Evolutionary conservation across 305 asterid species (phyloP).

Genomic region (Andrographis paniculata): DNA sequence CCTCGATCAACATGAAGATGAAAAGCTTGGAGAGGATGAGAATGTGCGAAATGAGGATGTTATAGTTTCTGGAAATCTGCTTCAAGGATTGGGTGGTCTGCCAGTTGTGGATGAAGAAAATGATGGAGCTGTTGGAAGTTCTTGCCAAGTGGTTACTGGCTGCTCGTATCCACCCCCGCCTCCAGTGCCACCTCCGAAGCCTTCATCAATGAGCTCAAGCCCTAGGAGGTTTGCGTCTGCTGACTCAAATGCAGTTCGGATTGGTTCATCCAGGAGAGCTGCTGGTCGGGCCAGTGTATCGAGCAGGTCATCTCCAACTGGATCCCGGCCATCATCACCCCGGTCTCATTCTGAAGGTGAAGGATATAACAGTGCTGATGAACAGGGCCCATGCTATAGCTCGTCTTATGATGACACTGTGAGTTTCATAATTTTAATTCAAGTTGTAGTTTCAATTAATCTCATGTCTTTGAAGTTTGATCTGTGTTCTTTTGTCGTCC

Average conservation of each 20-base stretch:
- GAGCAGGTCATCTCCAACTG: conserved; percentile 75
- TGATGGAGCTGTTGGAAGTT: conserved; percentile 39
- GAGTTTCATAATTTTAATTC: neutral
- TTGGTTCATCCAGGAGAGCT: conserved; percentile 66
- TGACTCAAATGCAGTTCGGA: conserved; percentile 41
- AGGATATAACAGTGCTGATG: conserved; percentile 98
- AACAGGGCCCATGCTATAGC: conserved; percentile 61
- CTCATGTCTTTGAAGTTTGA: neutral
- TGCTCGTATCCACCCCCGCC: conserved; percentile 94
- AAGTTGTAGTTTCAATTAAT: neutral
- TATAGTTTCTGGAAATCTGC: conserved; percentile 33
- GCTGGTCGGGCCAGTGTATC: conserved; percentile 61
- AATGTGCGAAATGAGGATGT: conserved; percentile 27
- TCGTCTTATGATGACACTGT: conserved; percentile 83
- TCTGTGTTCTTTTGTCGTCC: conserved; percentile 16
- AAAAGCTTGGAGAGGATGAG: conserved; percentile 34
- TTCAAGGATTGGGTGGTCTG: conserved; percentile 36
- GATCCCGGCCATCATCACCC: conserved; percentile 93
- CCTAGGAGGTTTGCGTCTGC: conserved; percentile 43
- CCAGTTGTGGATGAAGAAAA: conserved; percentile 44
- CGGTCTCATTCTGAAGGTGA: conserved; percentile 87
- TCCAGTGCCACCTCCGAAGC: conserved; percentile 92
- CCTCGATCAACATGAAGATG: conserved; percentile 30
- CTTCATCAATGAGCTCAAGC: conserved; percentile 37
- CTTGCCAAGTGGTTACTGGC: conserved; percentile 40